Conservation (phyloP, 208 protist species). For the Plasmodiophora brassicae region DNA sequence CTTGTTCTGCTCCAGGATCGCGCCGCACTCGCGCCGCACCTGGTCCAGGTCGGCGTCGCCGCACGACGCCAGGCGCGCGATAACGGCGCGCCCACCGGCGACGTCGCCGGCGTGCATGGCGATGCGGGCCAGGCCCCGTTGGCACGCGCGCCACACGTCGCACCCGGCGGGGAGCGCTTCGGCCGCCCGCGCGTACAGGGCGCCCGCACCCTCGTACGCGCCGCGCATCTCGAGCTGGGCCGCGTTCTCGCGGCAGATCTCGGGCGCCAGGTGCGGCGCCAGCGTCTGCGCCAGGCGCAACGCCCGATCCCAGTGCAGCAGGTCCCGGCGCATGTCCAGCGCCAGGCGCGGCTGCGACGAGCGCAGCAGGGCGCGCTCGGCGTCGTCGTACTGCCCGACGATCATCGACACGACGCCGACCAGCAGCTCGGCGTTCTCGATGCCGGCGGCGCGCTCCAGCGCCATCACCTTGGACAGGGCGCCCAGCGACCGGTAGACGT, state of each 20-base stretch:
- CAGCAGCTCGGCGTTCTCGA: constrained; percentile 86
- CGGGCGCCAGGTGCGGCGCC: constrained; percentile 75
- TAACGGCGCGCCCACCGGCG: constrained; percentile 56
- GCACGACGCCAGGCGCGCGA: constrained; percentile 64
- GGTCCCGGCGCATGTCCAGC: constrained; percentile 89
- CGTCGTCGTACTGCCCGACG: constrained; percentile 20
- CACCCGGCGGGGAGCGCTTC: neutral
- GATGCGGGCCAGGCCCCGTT: constrained; percentile 74
- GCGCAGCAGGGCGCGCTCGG: constrained; percentile 77
- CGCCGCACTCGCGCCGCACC: constrained; percentile 79
- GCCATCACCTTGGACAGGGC: constrained; percentile 82
- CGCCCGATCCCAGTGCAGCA: constrained; percentile 91
- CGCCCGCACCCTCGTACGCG: constrained; percentile 62
- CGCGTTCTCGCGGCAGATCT: constrained; percentile 83
- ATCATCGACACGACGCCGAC: constrained; percentile 87
- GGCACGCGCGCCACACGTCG: neutral
- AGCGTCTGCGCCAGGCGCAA: constrained; percentile 80
- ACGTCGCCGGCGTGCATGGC: constrained; percentile 77
- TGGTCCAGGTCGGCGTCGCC: constrained; percentile 64
- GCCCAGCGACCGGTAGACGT: constrained; percentile 79
- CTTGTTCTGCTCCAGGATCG: constrained; percentile 79
- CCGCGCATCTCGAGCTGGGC: constrained; percentile 88
- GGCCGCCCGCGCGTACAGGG: constrained; percentile 37
- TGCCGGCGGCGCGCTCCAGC: constrained; percentile 76
- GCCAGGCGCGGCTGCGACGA: constrained; percentile 80